Evolutionary conservation across 2,329 filamentous ascomycete genomes (phyloP), one percentile per base, ranked within the genome.

Genomic region (Penicillium sp.): DNA sequence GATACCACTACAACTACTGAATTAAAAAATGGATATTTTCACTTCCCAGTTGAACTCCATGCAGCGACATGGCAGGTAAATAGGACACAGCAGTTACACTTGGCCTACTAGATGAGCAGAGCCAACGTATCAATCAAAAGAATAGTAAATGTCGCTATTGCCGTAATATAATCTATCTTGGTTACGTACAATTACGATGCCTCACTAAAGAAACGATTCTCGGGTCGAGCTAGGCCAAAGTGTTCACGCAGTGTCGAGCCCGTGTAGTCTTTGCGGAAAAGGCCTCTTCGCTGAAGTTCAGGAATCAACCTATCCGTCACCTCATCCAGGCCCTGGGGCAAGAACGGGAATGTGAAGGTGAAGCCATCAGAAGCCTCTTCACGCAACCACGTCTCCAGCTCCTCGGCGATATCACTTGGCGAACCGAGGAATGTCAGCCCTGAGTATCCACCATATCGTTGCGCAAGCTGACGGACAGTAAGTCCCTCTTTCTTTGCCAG

Each of bases 181-280:
- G 15, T 8, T 34, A n/a, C 8, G 23, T 34, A 34, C 13, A 23
- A 23, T 34, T 36, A 34, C 3, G 34, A 23, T 41, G n/a, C 13
- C n/a, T 54, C 33, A 21, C 23, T 52, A 27, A 76, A 77, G 52
- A 77, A 78, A 8, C 63, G 72, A 57, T 77, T 78, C 53, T 65
- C 68, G 1, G 81, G 82, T 23, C 81, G 70, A 10, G 78, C 76
- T 33, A 84, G 74, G 5, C 81, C 82, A 40, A 84, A 71, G 67
- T 85, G 81, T 39, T 84, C 82, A 40, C 82, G 70, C 63, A 84
- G 65, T 1, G 81, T 84, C 1, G 73, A 76, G 1, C 81, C 82
- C 47, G 78, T 71, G 60, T 84, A 84, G 1, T 84, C 81, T 7
- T 74, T 61, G 5, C 82, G 71, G 66, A 83, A 84, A 2, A 84